Evolutionary conservation across 129 eudicot species (phyloP).

Genomic region (Helichrysum umbraculigerum): DNA sequence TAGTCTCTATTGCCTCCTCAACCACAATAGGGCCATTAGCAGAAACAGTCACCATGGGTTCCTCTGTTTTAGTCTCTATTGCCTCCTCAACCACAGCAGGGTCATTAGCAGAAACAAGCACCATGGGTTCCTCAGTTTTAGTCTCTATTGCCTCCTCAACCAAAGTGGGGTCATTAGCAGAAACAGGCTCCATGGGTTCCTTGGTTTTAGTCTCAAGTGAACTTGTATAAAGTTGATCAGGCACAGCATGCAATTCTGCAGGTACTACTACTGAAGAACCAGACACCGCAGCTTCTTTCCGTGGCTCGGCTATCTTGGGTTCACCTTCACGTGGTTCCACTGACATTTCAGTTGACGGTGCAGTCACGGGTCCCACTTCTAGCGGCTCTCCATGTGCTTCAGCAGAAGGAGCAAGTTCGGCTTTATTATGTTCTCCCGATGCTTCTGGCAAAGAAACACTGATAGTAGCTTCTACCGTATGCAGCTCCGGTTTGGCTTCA

Average conservation of each 20-base stretch:
- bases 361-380: constrained; percentile 1
- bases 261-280: constrained; percentile 3
- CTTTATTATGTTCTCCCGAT: constrained; percentile 4
- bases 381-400: constrained; percentile 8
- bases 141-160: constrained; percentile 21
- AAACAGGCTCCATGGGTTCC: neutral
- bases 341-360: neutral
- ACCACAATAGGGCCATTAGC: neutral
- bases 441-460: neutral
- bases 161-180: constrained; percentile 1
- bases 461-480: neutral
- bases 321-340: neutral
- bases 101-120: constrained; percentile 1
- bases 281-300: neutral
- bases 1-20: constrained; percentile 11
- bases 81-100: constrained; percentile 14
- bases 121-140: constrained; percentile 5
- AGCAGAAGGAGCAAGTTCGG: constrained; percentile 14
- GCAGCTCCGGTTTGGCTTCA: constrained; percentile 21
- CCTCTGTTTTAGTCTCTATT: constrained; percentile 17
- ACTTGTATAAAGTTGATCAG: constrained; percentile 20
- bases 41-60: constrained; percentile 14
- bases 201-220: constrained; percentile 13
- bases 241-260: neutral
- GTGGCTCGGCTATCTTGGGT: constrained; percentile 8